Evolutionary conservation across 176 grass and related monocot genomes (phyloP).

Genomic region (Elaeis guineensis): DNA sequence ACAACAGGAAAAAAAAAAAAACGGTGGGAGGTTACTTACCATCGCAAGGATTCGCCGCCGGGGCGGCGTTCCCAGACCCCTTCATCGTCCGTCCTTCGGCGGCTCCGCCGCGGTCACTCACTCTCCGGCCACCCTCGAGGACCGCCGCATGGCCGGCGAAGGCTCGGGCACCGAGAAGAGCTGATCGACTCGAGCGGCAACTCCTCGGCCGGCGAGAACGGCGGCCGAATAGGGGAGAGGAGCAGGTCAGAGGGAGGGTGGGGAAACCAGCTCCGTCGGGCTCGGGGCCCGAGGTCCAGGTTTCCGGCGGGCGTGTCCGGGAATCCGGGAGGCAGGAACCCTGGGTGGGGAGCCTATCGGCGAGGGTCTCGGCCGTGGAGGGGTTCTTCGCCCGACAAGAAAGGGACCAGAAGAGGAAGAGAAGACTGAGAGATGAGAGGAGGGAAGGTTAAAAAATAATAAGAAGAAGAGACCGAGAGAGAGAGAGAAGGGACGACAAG

Average conservation of each 20-base stretch:
- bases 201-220: too few species aligned
- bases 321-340: not conserved
- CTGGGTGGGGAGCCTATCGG: not conserved
- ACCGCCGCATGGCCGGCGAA: too few species aligned
- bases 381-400: constrained; percentile 22
- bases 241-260: too few species aligned
- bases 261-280: too few species aligned
- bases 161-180: too few species aligned
- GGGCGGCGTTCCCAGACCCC: constrained; percentile 12
- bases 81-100: not conserved
- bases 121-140: too few species aligned
- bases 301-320: too few species aligned
- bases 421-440: not conserved
- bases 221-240: not conserved
- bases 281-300: too few species aligned
- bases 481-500: not conserved
- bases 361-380: not conserved
- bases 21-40: constrained; percentile 12
- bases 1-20: too few species aligned
- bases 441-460: constrained; percentile 11
- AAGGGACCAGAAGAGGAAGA: constrained; percentile 25
- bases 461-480: constrained; percentile 2
- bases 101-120: not conserved
- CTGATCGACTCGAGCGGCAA: too few species aligned
- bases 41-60: constrained; percentile 23